Conservation (phyloP, 2,329 filamentous ascomycete genomes). For the Pseudohalonectria lignicola region DNA sequence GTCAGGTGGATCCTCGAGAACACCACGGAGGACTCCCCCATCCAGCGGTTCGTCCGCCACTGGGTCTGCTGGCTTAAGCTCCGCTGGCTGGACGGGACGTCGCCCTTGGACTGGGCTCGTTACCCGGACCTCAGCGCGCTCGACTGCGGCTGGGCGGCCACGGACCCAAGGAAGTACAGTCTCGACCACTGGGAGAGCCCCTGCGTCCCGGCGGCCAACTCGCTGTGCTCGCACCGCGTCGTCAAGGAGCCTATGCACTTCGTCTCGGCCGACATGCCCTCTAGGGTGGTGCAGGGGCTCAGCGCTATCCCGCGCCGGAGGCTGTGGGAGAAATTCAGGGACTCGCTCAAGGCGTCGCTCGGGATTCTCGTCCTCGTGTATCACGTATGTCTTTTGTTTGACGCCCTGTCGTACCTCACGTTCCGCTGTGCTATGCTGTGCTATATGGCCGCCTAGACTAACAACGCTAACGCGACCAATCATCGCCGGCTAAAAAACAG, state of each 20-base stretch:
- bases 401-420: neutral
- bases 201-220: constrained; percentile 1
- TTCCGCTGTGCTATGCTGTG: neutral
- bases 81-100: neutral
- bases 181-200: constrained; percentile 3
- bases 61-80: constrained; percentile 7
- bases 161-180: constrained; percentile 2
- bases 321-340: constrained; percentile 1
- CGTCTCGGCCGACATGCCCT: neutral
- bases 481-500: neutral
- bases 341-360: neutral
- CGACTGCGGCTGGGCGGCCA: constrained; percentile 2
- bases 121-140: constrained; percentile 1
- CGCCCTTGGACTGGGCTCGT: constrained; percentile 1
- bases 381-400: neutral
- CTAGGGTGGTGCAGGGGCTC: neutral
- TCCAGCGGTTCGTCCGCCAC: constrained; percentile 5
- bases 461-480: no score
- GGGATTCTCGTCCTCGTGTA: neutral
- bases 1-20: constrained; percentile 6
- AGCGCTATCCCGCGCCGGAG: neutral
- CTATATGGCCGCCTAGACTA: no score
- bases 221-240: constrained; percentile 2
- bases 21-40: neutral
- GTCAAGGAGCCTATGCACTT: neutral